Evolutionary conservation across 345 rosid genomes (phyloP), one percentile per base, ranked within the genome.

Genomic region (Gossypium arboreum): DNA sequence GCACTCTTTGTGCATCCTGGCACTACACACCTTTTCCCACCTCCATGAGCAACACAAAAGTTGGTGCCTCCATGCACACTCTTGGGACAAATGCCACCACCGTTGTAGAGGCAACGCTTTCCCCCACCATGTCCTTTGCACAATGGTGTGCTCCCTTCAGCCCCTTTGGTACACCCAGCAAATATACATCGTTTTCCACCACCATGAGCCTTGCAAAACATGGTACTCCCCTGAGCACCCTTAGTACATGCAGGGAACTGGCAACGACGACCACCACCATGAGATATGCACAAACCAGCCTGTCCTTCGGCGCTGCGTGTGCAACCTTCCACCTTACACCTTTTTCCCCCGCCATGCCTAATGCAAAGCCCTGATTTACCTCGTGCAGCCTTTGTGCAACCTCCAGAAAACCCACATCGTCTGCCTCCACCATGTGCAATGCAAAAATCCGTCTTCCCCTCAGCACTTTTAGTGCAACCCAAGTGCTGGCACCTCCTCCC

Each of bases 51-150:
- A 16, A 94, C 98, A 79, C 98, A 94, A 79, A 92, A 94, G 64
- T 86, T 85, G 2, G 98, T 94, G 57, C 98, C 98, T 69, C 98
- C 98, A 25, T 94, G 98, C 4, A 94, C 98, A 39, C 98, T 94
- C 75, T 94, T 94, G 13, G 97, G 97, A 83, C 97, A 94, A 71
- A 92, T 92, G 52, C 99, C 98, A 4, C 99, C 99, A 54, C 97
- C 98, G 72, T 92, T 92, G 73, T 71, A 88, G 78, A 90, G 84
- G 81, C 99, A 94, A 8, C 99, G 93, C 75, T 94, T 94, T 34
- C 99, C 98, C 16, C 99, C 99, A 74, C 99, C 99, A 3, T 94
- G 99, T 41, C 92, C 98, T 82, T 94, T 94, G 85, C 99, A 94
- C 78, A 94, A 70, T 2, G 98, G 98, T 0, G 99, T 94, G 77